Conservation (phyloP, 108 stramenopile species). For the Conticribra guillardii region DNA sequence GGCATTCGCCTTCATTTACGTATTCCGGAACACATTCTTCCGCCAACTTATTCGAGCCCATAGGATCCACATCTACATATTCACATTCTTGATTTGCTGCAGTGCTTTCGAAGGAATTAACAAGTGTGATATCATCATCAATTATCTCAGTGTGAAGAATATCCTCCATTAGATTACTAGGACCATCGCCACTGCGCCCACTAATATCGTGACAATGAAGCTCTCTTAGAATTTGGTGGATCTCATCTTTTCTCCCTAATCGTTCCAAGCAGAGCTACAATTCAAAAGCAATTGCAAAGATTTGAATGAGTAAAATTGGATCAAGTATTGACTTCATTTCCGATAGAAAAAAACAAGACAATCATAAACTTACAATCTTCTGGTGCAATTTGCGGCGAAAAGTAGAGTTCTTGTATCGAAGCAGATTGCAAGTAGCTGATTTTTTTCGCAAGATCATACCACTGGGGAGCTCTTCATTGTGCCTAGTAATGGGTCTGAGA, state of each 20-base stretch:
- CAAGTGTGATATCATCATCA: too few relatives aligned
- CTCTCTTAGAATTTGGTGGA: constrained; percentile 18
- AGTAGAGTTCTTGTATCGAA: constrained; percentile 7
- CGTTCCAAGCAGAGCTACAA: not conserved
- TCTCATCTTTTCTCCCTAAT: constrained; percentile 4
- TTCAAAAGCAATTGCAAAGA: not conserved
- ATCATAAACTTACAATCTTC: constrained; percentile 5
- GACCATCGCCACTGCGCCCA: constrained; percentile 10
- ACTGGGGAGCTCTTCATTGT: constrained; percentile 22
- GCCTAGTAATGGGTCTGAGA: constrained; percentile 8
- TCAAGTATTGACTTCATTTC: not conserved
- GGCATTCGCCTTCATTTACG: too few relatives aligned
- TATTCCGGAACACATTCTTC: too few relatives aligned
- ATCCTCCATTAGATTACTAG: constrained; percentile 2
- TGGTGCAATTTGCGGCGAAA: constrained; percentile 21
- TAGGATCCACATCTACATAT: too few relatives aligned
- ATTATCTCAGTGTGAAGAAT: constrained; percentile 9
- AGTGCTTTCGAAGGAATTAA: too few relatives aligned
- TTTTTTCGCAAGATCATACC: constrained; percentile 25
- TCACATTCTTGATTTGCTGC: too few relatives aligned
- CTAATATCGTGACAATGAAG: constrained; percentile 6
- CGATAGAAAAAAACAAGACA: too few relatives aligned
- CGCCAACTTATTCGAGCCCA: too few relatives aligned
- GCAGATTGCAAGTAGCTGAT: not conserved
- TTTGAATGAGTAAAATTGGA: not conserved